Base-by-base conservation (phyloP, 306 rosid genomes). In the Cotoneaster glaucophyllus region DNA sequence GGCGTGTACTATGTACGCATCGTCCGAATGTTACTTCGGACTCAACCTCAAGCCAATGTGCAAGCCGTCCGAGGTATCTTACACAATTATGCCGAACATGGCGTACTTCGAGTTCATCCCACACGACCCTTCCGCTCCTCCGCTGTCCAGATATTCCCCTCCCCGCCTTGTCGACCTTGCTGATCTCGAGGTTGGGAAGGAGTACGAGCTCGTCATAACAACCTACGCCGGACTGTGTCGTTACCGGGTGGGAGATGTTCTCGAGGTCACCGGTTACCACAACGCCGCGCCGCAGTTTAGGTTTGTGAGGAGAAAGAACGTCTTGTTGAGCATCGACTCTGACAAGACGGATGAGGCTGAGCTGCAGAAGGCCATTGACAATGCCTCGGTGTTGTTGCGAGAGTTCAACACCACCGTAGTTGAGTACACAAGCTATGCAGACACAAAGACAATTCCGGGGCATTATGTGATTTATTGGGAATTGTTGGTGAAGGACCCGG, bases 381-480 rank as follows among this genome's bases (percentile, higher is more conserved):
- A 79, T 70, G 92, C 99, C 0, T 82, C 91, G 0, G 39, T 24
- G 12, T 73, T 90, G 2, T 24, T 95, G 5, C 74, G 75, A 10
- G 87, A 83, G 5, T 87, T 84, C 84, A 87, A 92, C 59, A 92
- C 96, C 0, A 87, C 83, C 34, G 90, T 95, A 6, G 93, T 85
- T 0, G 99, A 95, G 74, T 95, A 95, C 82, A 95, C 99, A 0
- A 95, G 99, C 80, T 87, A 73, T 10, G 98, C 93, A 0, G 91
- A 95, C 13, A 73, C 96, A 0, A 80, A 85, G 17, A 76, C 96
- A 2, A 89, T 95, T 58, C 99, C 99, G 0, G 99, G 98, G 8
- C 99, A 95, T 71, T 95, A 95, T 75, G 99, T 95, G 5, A 89
- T 95, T 19, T 95, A 92, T 41, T 95, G 97, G 99, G 99, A 95